Base-by-base conservation (phyloP, 371 early-diverging fungal species). In the Mucor saturninus region DNA sequence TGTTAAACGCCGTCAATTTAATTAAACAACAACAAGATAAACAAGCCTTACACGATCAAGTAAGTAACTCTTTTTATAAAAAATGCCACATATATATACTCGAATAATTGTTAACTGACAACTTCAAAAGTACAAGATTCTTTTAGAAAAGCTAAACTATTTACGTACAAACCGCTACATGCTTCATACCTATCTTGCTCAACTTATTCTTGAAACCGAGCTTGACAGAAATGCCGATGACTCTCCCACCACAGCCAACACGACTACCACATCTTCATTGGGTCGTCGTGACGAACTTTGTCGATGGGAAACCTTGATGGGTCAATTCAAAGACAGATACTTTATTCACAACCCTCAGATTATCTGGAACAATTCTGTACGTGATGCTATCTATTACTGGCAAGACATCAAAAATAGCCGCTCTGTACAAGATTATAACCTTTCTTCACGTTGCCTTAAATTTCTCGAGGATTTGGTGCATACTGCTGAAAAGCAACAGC, bases 281-380 rank as follows among this genome's bases (percentile, higher is more conserved):
- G 26, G 62, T 15, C 57, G 51, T 11, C 40, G 40, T 3, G 38
- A 58, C 31, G 45, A 57, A 10, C 32, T 65, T 6, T 54, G 50
- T 14, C 43, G 56, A 14, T 74, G 76, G 74, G 72, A 68, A 6
- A 64, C 52, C 30, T 32, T 62, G 1, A 65, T 69, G 58, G 72
- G 72, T 5, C 67, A 54, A 26, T 74, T 76, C 39, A 53, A 60
- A 30, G 58, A 66, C 26, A 56, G 68, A 9, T 72, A 45, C 37
- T 55, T 71, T 37, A 62, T 76, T 3, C 70, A 76, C 29, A 72
- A 69, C 43, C 75, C 77, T 2, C 66, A 74, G 32, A 62, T 72
- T 29, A 59, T 76, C 10, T 76, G 67, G 69, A 76, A 74, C 39
- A 72, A 66, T 28, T 61, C 72, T 30, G 55, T 76, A 4, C 61